Percentiles rank a stretch among this genome's conserved stretches.
Evolutionary conservation across 805 yeast species (phyloP).

Genomic region (Starmerella vaccinii): DNA sequence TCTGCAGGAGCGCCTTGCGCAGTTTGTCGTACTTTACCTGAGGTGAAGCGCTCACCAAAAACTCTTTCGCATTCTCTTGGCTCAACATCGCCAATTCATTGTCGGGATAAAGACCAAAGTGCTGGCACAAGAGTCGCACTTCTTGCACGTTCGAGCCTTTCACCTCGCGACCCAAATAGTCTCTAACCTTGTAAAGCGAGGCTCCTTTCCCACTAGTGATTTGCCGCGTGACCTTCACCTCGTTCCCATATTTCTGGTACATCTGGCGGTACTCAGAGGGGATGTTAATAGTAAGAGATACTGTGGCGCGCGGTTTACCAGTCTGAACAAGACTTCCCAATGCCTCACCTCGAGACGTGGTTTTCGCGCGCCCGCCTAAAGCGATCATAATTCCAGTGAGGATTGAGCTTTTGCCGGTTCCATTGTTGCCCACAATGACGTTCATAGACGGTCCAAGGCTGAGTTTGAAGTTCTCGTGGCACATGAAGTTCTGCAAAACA

Average conservation of each 20-base stretch:
- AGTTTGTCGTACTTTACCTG: slow-evolving; percentile 63
- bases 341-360: slow-evolving; percentile 73
- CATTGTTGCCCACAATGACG: slow-evolving; percentile 81
- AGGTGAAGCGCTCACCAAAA: slow-evolving; percentile 66
- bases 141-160: slow-evolving; percentile 45
- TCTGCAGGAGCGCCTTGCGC: slow-evolving; percentile 40
- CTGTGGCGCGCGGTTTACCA: slow-evolving; percentile 59
- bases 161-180: slow-evolving; percentile 42
- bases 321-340: slow-evolving; percentile 63
- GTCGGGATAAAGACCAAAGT: slow-evolving; percentile 67
- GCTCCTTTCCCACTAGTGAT: slow-evolving; percentile 30
- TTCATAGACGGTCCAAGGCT: slow-evolving; percentile 70
- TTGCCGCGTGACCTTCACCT: slow-evolving; percentile 60
- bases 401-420: slow-evolving; percentile 84
- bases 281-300: slow-evolving; percentile 46
- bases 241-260: slow-evolving; percentile 54
- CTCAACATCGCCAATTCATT: slow-evolving; percentile 89
- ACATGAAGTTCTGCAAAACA: slow-evolving; percentile 36
- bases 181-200: slow-evolving; percentile 45
- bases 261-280: slow-evolving; percentile 59
- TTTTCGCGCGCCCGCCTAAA: slow-evolving; percentile 77
- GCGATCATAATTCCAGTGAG: slow-evolving; percentile 81
- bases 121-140: slow-evolving; percentile 56
- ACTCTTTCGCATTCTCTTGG: slow-evolving; percentile 88
- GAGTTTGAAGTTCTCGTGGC: slow-evolving; percentile 65